These are phyloP conservation scores for Physcomitrellopsis africana DNA, from an alignment of 225 moss, liverwort and hornwort genomes.

Conservation along the genomic window DNA sequence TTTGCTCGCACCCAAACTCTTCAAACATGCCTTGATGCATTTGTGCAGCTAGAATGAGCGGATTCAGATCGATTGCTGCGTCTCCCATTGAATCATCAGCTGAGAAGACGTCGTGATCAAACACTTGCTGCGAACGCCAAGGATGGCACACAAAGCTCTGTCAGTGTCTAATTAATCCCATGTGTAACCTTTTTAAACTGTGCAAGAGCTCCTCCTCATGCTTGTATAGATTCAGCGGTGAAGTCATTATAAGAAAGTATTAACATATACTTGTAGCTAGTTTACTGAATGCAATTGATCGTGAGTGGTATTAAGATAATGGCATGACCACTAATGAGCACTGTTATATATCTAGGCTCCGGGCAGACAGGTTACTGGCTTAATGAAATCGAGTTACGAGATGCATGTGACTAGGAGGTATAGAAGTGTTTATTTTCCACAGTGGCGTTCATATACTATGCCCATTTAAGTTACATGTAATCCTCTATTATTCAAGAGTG, in stretches of 20 bases:
- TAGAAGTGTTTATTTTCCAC: too few relatives aligned
- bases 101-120: constrained; percentile 85
- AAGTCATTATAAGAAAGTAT: not conserved
- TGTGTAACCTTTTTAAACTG: not conserved
- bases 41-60: constrained; percentile 83
- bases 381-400: not conserved
- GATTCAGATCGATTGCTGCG: constrained; percentile 77
- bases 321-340: not conserved
- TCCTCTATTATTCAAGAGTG: too few relatives aligned
- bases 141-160: not conserved
- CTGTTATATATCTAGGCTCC: constrained; percentile 1
- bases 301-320: not conserved
- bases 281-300: not conserved
- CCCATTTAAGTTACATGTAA: too few relatives aligned
- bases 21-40: constrained; percentile 93
- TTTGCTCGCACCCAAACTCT: constrained; percentile 82
- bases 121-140: constrained; percentile 75
- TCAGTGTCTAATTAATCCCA: constrained; percentile 7
- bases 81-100: constrained; percentile 94
- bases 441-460: too few relatives aligned
- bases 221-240: not conserved
- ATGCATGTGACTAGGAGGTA: not conserved
- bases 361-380: not conserved
- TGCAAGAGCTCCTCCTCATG: not conserved
- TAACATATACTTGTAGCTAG: not conserved